Base-by-base conservation (phyloP, 2,329 filamentous ascomycete species). In the Neoscytalidium dimidiatum region DNA sequence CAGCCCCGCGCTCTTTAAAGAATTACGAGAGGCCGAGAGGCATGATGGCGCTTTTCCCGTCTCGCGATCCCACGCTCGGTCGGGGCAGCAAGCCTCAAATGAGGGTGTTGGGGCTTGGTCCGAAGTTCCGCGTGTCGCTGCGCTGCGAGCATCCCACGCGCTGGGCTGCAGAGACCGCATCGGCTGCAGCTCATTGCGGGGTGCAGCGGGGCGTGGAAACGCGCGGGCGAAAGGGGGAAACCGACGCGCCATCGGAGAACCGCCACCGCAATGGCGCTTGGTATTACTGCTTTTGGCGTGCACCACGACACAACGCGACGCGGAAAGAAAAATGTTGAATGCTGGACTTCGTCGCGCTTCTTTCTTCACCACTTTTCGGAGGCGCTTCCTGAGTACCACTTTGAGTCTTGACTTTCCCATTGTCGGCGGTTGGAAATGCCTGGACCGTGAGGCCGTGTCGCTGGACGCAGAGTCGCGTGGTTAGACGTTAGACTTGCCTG, bases 121-220 rank as follows among this genome's bases (percentile, higher is more conserved):
- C 53, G 38, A 26, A 21, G 21, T 44, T 31, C 53, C 35, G 51
- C 31, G 28, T 17, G 13, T 13, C 38, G 4, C 33, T 35, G 33
- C 33, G 14, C 14, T 57, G 51, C 31, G 51, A 53, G 51, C 51
- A 41, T 56, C 31, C 52, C 52, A 35, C 52, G 52, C 52, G 33
- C 33, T n/a, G 31, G 28, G n/a, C 9, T 33, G 28, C 28, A n/a
- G 13, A 26, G 33, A 7, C 19, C n/a, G n/a, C 38, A 43, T 44
- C 53, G 53, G 38, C 53, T 58, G 38, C 56, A 46, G 28, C 56
- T 60, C 56, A 60, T 31, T 60, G 56, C 41, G 56, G 38, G 56
- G 56, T 56, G 52, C 52, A 56, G 52, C 52, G 28, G 41, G 38
- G 38, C 35, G 38, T 5, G 38, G 38, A 35, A 44, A 21, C 9